These are phyloP conservation scores for Diaporthe destruens DNA, from an alignment of 2,329 filamentous ascomycete species.

Conservation along the genomic window DNA sequence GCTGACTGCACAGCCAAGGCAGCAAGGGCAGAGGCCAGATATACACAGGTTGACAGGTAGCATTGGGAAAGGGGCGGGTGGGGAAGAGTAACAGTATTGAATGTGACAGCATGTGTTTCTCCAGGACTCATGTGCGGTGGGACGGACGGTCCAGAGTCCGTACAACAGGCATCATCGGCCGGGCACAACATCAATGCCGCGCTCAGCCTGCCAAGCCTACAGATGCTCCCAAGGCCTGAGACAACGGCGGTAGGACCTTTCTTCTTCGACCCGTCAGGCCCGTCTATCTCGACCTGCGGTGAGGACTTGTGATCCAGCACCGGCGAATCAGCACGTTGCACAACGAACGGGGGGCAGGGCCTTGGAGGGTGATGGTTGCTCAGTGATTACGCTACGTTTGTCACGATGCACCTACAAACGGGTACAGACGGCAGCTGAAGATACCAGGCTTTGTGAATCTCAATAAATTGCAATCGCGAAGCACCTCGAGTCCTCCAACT, in stretches of 20 bases:
- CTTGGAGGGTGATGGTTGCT: background rate
- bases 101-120: background rate
- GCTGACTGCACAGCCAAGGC: conserved; percentile 4
- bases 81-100: background rate
- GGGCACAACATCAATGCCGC: background rate
- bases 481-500: conserved; percentile 54
- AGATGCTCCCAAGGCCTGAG: background rate
- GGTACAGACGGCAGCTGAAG: background rate
- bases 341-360: background rate
- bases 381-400: conserved; percentile 18
- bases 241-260: background rate
- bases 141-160: background rate
- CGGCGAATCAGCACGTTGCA: background rate
- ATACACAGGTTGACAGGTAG: background rate
- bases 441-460: conserved; percentile 59
- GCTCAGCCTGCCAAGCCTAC: too few relatives aligned
- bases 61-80: background rate
- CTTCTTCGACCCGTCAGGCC: too few relatives aligned
- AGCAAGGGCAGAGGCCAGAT: background rate
- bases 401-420: background rate
- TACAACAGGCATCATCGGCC: background rate
- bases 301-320: background rate
- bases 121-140: background rate
- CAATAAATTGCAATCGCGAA: conserved; percentile 70
- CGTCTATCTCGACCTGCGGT: background rate